phyloP scores from a whole-genome alignment of 2,329 filamentous ascomycete genomes.

The Arthrocladium fulminans region DNA sequence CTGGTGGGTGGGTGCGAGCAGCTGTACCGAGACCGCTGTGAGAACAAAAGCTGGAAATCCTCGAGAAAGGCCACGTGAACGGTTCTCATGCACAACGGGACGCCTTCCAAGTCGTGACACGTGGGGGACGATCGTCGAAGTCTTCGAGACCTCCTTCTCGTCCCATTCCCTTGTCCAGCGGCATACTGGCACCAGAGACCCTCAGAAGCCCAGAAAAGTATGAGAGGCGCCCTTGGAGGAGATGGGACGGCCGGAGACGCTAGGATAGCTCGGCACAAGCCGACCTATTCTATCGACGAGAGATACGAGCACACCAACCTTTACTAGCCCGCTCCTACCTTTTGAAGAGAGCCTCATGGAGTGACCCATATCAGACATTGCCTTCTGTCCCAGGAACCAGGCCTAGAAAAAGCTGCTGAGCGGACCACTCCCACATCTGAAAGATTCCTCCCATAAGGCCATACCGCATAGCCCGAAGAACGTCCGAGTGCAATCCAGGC shows the following conservation, averaged over 20 bases:
- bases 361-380: too few relatives aligned
- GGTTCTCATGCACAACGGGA: conserved; percentile 10
- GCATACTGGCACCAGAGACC: conserved; percentile 7
- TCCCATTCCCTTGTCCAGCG: conserved; percentile 13
- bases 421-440: background rate
- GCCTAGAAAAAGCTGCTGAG: conserved; percentile 2
- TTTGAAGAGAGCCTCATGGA: background rate
- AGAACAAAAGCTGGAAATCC: conserved; percentile 13
- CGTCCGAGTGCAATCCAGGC: background rate
- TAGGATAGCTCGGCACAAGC: background rate
- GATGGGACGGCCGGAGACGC: conserved; percentile 5
- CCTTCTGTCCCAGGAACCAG: conserved; percentile 10
- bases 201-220: conserved; percentile 14
- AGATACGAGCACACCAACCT: background rate
- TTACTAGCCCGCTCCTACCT: conserved; percentile 1
- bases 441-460: conserved; percentile 3
- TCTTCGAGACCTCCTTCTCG: conserved; percentile 10
- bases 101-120: conserved; percentile 8
- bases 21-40: conserved; percentile 10
- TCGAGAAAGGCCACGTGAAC: conserved; percentile 12
- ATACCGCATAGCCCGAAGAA: background rate
- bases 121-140: conserved; percentile 10
- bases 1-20: conserved; percentile 5
- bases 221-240: conserved; percentile 12
- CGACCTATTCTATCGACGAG: background rate